Conservation (phyloP, 106 monocot genomes). For the Gastrodia elata region DNA sequence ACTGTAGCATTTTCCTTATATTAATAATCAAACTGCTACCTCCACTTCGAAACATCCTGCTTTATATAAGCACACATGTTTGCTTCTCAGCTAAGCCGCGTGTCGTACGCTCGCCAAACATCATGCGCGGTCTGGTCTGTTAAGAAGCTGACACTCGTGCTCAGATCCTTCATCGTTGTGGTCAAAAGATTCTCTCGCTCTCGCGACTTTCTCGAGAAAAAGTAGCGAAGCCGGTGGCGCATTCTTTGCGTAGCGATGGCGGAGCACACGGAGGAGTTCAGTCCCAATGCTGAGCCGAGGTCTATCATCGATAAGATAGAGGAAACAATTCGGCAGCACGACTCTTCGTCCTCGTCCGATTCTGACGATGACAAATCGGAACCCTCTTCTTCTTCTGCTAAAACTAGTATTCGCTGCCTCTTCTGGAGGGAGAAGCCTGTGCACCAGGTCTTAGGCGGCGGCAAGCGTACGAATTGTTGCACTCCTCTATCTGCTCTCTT, state of each 20-base stretch:
- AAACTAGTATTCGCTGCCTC: constrained; percentile 30
- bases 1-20: too few species aligned
- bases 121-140: too few species aligned
- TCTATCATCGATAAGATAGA: constrained; percentile 19
- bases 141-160: too few species aligned
- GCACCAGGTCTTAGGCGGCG: constrained; percentile 48
- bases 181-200: too few species aligned
- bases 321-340: constrained; percentile 18
- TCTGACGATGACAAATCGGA: constrained; percentile 34
- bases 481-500: not conserved
- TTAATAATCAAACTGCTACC: too few species aligned
- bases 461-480: constrained; percentile 35
- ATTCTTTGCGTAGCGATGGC: constrained; percentile 21
- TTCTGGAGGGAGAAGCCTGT: constrained; percentile 55
- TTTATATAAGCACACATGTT: too few species aligned
- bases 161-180: too few species aligned
- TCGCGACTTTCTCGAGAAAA: too few species aligned
- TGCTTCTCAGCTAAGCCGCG: too few species aligned
- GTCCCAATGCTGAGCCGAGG: constrained; percentile 1
- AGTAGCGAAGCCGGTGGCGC: not conserved
- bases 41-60: too few species aligned
- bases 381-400: constrained; percentile 3
- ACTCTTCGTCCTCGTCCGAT: constrained; percentile 14
- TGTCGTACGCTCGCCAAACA: too few species aligned
- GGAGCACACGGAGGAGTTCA: constrained; percentile 24